Evolutionary conservation across 2,329 filamentous ascomycete genomes (phyloP).

Genomic region (Zymoseptoria pseudotritici): DNA sequence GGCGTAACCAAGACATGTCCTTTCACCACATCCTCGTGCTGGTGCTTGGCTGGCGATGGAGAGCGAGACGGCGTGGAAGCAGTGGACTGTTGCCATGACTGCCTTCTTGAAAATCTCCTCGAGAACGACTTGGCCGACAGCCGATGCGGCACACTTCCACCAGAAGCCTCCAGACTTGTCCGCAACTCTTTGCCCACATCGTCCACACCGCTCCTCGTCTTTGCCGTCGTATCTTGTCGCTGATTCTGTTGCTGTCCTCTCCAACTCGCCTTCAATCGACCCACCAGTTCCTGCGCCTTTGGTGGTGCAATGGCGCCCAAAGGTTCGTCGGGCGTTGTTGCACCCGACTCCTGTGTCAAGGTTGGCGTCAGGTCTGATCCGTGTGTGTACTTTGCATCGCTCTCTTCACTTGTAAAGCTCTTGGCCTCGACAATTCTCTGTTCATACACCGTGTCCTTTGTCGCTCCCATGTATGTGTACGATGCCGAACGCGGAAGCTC

Average conservation of each 20-base stretch:
- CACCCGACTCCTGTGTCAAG: constrained; percentile 34
- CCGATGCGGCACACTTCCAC: constrained; percentile 17
- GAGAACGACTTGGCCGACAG: constrained; percentile 20
- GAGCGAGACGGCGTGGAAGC: constrained; percentile 26
- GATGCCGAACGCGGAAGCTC: constrained; percentile 49
- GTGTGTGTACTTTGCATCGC: constrained; percentile 6
- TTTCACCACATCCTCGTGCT: not conserved
- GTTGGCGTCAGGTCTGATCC: constrained; percentile 23
- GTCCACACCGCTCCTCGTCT: constrained; percentile 18
- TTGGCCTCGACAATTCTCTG: constrained; percentile 14
- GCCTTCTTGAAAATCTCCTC: constrained; percentile 18
- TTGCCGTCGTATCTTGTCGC: constrained; percentile 15
- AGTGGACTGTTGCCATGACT: constrained; percentile 23
- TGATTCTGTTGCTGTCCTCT: constrained; percentile 15
- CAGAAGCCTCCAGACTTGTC: constrained; percentile 14
- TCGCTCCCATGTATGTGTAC: constrained; percentile 47
- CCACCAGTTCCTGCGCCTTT: constrained; percentile 26
- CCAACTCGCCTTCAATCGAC: constrained; percentile 17
- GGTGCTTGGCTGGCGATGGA: constrained; percentile 25
- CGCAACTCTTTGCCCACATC: constrained; percentile 14
- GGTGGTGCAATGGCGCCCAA: constrained; percentile 14
- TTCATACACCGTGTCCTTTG: constrained; percentile 25
- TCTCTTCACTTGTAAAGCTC: constrained; percentile 23
- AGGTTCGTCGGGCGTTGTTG: constrained; percentile 38
- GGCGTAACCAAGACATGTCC: not conserved